Percentiles rank a stretch among this genome's conserved stretches.
phyloP scores from a whole-genome alignment of 306 rosid genomes.

The Comarum palustre region DNA sequence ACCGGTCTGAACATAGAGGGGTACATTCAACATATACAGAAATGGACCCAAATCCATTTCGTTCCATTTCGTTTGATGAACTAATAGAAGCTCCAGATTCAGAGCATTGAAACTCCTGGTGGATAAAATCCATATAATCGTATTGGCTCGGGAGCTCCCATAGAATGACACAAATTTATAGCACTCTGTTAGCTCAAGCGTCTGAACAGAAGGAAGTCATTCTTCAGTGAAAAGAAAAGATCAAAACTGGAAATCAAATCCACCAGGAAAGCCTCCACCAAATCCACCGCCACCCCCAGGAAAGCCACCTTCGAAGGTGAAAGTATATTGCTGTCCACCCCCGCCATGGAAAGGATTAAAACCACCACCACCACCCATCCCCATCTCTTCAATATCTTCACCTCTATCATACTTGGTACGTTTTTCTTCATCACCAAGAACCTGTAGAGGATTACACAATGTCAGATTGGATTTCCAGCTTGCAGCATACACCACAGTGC shows the following conservation, averaged over 20 bases:
- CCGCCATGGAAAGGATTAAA: slow-evolving; percentile 90
- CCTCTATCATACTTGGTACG: slow-evolving; percentile 89
- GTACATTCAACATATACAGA: slow-evolving; percentile 19
- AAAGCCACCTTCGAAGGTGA: slow-evolving; percentile 66
- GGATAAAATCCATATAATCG: slow-evolving; percentile 16
- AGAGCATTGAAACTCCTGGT: slow-evolving; percentile 23
- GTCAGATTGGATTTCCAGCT: slow-evolving; percentile 11
- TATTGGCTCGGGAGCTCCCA: slow-evolving; percentile 31
- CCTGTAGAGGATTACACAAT: slow-evolving; percentile 40
- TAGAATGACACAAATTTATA: slow-evolving; percentile 11
- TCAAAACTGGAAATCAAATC: slow-evolving; percentile 74
- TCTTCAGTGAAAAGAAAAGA: slow-evolving; percentile 11
- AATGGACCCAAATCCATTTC: slow-evolving; percentile 22
- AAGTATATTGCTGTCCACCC: slow-evolving; percentile 74
- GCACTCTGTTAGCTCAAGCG: slow-evolving; percentile 9
- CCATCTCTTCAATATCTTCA: slow-evolving; percentile 90
- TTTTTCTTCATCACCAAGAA: slow-evolving; percentile 86
- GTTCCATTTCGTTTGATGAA: slow-evolving; percentile 26
- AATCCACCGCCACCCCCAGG: slow-evolving; percentile 50
- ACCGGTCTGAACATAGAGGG: background rate
- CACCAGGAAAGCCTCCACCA: slow-evolving; percentile 67
- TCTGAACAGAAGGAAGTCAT: background rate
- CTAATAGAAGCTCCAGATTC: slow-evolving; percentile 27
- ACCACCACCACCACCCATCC: slow-evolving; percentile 54
- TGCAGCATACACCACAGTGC: background rate